These are phyloP conservation scores for Tylopilus felleus DNA, from an alignment of 768 basidiomycete genomes.

Conservation along the genomic window DNA sequence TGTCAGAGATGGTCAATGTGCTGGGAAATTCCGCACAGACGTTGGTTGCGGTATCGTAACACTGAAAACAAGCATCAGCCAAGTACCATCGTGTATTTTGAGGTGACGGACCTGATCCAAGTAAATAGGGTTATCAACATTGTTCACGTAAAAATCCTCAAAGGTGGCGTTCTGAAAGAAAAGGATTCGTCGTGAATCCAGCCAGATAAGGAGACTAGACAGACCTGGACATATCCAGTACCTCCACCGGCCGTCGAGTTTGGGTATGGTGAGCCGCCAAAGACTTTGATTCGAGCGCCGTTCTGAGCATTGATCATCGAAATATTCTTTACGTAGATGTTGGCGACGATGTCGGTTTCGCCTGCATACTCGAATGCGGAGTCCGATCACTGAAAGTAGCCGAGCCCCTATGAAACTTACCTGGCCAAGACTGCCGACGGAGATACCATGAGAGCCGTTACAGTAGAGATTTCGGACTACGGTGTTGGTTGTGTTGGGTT, in stretches of 20 bases:
- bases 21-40: conserved; percentile 41
- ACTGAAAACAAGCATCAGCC: conserved; percentile 21
- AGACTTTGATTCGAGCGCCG: conserved; percentile 52
- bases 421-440: conserved; percentile 46
- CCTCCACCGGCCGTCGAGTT: conserved; percentile 42
- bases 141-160: conserved; percentile 27
- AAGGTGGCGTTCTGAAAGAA: conserved; percentile 22
- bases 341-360: conserved; percentile 42
- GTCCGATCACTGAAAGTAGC: neutral
- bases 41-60: conserved; percentile 34
- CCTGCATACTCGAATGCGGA: conserved; percentile 31
- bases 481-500: conserved; percentile 37
- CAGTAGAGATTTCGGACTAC: conserved; percentile 41
- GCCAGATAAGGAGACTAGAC: neutral
- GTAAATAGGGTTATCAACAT: conserved; percentile 43
- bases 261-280: conserved; percentile 41
- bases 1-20: conserved; percentile 38
- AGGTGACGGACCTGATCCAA: conserved; percentile 31
- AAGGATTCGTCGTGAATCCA: neutral
- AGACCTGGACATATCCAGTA: conserved; percentile 38
- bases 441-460: conserved; percentile 40
- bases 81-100: neutral
- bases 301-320: conserved; percentile 46
- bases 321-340: conserved; percentile 41
- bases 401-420: neutral